Percentiles rank a stretch among this genome's conserved stretches.
These are phyloP conservation scores for Immersiporthe knoxdaviesiana DNA, from an alignment of 2,329 filamentous ascomycete species.

Conservation along the genomic window DNA sequence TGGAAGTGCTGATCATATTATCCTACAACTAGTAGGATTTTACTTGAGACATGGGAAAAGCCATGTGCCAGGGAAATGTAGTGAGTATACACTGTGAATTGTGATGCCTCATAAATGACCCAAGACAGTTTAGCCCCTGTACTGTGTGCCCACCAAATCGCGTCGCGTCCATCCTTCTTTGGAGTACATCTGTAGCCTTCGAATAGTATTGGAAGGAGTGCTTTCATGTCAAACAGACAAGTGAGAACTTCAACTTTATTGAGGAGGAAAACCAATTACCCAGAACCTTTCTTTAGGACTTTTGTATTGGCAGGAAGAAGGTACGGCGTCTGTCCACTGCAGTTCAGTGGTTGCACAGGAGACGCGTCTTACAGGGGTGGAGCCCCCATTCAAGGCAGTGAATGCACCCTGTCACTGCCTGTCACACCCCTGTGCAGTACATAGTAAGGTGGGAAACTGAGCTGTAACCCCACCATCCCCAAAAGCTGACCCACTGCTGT, in stretches of 20 bases:
- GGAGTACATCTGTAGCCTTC: no score
- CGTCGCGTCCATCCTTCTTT: constrained; percentile 19
- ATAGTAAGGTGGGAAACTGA: background rate
- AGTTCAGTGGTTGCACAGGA: background rate
- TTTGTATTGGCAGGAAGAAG: background rate
- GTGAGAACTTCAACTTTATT: background rate
- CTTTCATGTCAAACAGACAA: background rate
- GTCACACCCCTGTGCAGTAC: no score
- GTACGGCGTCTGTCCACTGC: no score
- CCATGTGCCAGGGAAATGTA: background rate
- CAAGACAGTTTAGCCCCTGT: constrained; percentile 5
- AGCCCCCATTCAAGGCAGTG: background rate
- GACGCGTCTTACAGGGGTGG: background rate
- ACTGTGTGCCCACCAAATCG: constrained; percentile 20
- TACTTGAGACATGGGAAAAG: background rate
- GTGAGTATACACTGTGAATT: background rate
- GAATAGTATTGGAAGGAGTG: no score
- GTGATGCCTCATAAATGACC: background rate
- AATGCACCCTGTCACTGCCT: background rate
- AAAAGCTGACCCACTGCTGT: constrained; percentile 15
- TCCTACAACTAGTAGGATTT: background rate
- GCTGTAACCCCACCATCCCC: constrained; percentile 21
- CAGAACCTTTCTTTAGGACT: background rate
- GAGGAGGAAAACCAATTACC: background rate
- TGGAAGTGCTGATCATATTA: background rate